phyloP scores from a whole-genome alignment of 768 basidiomycete species.

The Termitomyces sp. region DNA sequence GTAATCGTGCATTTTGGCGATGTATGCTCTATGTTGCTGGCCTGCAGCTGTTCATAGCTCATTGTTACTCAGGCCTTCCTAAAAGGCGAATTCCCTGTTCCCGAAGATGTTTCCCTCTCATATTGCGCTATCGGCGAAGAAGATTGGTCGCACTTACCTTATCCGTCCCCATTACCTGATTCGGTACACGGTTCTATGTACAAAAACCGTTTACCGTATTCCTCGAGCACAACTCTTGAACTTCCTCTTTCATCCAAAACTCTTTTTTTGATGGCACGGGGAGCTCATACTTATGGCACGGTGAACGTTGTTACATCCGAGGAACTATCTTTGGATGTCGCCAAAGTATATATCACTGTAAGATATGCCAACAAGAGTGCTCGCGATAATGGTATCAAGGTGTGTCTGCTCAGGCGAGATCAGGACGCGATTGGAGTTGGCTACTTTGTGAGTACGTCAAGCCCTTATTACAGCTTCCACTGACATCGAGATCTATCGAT shows the following conservation, averaged over 20 bases:
- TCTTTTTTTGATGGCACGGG: constrained; percentile 23
- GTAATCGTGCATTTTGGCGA: constrained; percentile 5
- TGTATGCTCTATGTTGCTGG: neutral
- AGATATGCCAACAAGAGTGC: constrained; percentile 14
- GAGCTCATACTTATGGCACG: constrained; percentile 18
- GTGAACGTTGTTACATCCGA: constrained; percentile 21
- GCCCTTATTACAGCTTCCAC: neutral
- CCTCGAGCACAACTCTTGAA: constrained; percentile 12
- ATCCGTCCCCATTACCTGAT: neutral
- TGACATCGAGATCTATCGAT: neutral
- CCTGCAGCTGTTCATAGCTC: neutral
- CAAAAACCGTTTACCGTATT: constrained; percentile 7
- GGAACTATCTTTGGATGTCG: constrained; percentile 13
- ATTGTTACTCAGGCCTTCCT: constrained; percentile 4
- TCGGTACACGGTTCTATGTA: neutral
- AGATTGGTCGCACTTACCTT: constrained; percentile 6
- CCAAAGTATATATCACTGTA: constrained; percentile 20
- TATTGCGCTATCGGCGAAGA: constrained; percentile 2
- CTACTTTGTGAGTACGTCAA: constrained; percentile 25
- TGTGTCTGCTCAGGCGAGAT: constrained; percentile 23
- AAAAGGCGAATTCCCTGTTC: constrained; percentile 13
- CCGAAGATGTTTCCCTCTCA: constrained; percentile 8
- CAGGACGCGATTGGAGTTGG: constrained; percentile 26
- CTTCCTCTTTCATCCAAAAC: constrained; percentile 18
- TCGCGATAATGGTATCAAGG: constrained; percentile 19